Evolutionary conservation across 2,329 filamentous ascomycete species (phyloP).

Genomic region (Huntiella abstrusa): DNA sequence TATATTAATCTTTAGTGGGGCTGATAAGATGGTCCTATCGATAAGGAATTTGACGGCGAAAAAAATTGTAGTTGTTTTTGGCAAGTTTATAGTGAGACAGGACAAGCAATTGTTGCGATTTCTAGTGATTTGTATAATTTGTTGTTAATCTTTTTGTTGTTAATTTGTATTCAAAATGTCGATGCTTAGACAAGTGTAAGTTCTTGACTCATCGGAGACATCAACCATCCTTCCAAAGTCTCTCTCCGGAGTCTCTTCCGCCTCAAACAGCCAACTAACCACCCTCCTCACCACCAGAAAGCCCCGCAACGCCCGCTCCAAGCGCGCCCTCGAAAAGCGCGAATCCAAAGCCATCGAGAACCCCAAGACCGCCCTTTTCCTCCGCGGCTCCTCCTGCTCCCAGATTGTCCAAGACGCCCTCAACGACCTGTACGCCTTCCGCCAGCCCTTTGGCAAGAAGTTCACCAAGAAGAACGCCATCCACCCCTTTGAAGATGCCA

Average conservation of each 20-base stretch:
- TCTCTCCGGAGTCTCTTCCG: neutral
- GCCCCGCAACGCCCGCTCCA: constrained; percentile 63
- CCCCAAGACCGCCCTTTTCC: constrained; percentile 73
- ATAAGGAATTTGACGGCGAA: constrained; percentile 7
- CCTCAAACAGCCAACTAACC: neutral
- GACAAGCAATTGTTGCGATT: neutral
- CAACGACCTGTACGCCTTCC: constrained; percentile 67
- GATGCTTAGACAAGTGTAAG: constrained; percentile 12
- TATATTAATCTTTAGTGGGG: constrained; percentile 1
- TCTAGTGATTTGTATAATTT: constrained; percentile 2
- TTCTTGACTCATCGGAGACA: neutral
- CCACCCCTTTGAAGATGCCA: constrained; percentile 80
- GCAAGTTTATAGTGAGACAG: neutral
- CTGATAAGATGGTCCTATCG: constrained; percentile 11
- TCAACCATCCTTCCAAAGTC: neutral
- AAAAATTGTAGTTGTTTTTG: constrained; percentile 7
- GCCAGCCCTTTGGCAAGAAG: constrained; percentile 67
- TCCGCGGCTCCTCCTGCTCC: constrained; percentile 72
- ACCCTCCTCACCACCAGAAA: constrained; percentile 23
- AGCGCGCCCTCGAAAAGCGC: constrained; percentile 83
- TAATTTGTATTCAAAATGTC: constrained; percentile 8
- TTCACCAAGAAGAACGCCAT: constrained; percentile 96
- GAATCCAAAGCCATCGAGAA: constrained; percentile 81
- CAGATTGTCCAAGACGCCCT: constrained; percentile 68
- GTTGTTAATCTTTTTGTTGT: constrained; percentile 1